phyloP scores from a whole-genome alignment of 2,329 filamentous ascomycete genomes.

The Ceratocystis huliohia region DNA sequence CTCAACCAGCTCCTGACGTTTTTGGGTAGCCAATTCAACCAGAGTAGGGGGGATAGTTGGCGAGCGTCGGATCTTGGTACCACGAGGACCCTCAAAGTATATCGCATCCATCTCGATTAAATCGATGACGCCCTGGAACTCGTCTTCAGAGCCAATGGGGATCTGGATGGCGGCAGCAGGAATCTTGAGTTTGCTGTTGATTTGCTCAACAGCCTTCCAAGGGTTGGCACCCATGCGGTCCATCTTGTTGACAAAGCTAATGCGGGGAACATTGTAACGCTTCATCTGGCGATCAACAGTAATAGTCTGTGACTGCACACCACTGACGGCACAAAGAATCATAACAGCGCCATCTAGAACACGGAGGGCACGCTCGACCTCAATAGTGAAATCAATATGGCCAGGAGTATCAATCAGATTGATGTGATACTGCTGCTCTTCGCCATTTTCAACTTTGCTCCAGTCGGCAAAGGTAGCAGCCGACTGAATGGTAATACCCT shows the following conservation, averaged over 20 bases:
- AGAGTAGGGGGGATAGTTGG: conserved; percentile 77
- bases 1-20: conserved; percentile 76
- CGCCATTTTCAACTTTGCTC: conserved; percentile 71
- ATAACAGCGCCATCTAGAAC: conserved; percentile 95
- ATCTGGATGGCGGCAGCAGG: conserved; percentile 88
- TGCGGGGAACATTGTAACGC: conserved; percentile 87
- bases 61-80: conserved; percentile 60
- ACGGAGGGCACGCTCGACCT: conserved; percentile 87
- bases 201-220: conserved; percentile 94
- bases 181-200: conserved; percentile 90
- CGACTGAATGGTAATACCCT: conserved; percentile 96
- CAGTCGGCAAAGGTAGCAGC: conserved; percentile 97
- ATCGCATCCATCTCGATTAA: conserved; percentile 83
- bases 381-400: conserved; percentile 98
- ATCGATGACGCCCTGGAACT: conserved; percentile 86
- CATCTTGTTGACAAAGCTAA: conserved; percentile 99
- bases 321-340: conserved; percentile 94
- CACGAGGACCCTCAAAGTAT: conserved; percentile 77
- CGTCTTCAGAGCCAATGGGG: conserved; percentile 83
- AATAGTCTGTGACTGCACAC: conserved; percentile 95
- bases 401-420: conserved; percentile 98
- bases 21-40: conserved; percentile 63
- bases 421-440: conserved; percentile 87
- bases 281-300: conserved; percentile 98
- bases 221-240: conserved; percentile 97